Conservation (phyloP, 1,284 basidiomycete genomes). For the Inonotus obliquus region DNA sequence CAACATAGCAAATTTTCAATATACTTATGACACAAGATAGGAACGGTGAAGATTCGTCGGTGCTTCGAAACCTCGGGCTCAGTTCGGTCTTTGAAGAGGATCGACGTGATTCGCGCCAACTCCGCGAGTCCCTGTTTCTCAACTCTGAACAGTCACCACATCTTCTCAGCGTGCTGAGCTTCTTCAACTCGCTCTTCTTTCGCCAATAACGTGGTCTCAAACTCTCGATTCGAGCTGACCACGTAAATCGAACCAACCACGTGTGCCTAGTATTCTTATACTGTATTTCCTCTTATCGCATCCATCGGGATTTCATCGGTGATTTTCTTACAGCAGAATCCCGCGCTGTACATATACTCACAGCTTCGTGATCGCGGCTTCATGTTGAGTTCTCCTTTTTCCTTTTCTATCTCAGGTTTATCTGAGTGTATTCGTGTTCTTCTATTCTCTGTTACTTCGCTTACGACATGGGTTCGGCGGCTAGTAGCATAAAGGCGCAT, state of each 20-base stretch:
- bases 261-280: no score
- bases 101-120: background rate
- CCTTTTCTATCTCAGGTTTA: background rate
- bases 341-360: background rate
- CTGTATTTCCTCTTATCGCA: constrained; percentile 2
- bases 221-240: background rate
- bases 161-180: background rate
- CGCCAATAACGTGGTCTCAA: background rate
- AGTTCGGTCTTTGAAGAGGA: background rate
- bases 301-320: constrained; percentile 10
- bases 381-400: no score
- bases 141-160: background rate
- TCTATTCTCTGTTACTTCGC: background rate
- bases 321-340: background rate
- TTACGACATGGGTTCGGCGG: background rate
- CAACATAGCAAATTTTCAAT: background rate
- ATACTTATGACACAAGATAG: background rate
- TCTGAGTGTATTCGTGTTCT: background rate
- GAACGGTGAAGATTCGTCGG: background rate
- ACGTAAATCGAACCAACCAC: background rate
- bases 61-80: constrained; percentile 3
- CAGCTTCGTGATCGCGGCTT: background rate
- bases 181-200: background rate
- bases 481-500: background rate
- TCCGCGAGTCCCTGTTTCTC: background rate